Percentiles rank a stretch among this genome's conserved stretches.
phyloP scores from a whole-genome alignment of 768 basidiomycete genomes.

The Stropharia rugosoannulata region DNA sequence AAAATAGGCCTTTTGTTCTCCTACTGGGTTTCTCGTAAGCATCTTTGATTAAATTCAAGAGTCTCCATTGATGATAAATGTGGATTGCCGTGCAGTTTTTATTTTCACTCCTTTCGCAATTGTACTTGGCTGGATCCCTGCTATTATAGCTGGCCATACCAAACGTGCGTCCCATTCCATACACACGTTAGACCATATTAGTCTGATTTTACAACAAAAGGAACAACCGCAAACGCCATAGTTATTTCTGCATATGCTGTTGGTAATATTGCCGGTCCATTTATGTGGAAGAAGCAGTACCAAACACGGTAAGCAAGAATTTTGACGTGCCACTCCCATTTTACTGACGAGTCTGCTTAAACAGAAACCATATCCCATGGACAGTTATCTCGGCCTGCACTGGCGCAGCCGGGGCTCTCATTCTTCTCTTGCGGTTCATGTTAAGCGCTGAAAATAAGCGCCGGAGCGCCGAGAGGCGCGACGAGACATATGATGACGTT shows the following conservation, averaged over 20 bases:
- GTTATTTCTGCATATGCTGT: constrained; percentile 72
- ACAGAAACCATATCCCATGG: constrained; percentile 75
- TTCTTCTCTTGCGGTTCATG: constrained; percentile 56
- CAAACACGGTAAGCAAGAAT: constrained; percentile 52
- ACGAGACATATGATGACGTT: constrained; percentile 59
- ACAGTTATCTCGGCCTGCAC: constrained; percentile 65
- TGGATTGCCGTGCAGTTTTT: constrained; percentile 41
- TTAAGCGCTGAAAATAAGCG: constrained; percentile 61
- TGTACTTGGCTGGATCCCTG: constrained; percentile 67
- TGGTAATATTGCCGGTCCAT: constrained; percentile 73
- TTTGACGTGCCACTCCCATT: background rate
- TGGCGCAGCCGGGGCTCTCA: constrained; percentile 48
- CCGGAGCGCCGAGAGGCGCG: constrained; percentile 51
- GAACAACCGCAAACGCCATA: constrained; percentile 74
- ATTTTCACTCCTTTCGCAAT: constrained; percentile 66
- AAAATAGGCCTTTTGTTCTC: constrained; percentile 72
- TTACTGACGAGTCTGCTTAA: background rate
- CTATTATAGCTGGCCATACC: constrained; percentile 71
- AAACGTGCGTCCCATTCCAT: constrained; percentile 45
- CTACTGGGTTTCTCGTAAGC: constrained; percentile 74
- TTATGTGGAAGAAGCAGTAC: constrained; percentile 76
- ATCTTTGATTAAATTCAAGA: no score
- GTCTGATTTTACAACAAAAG: constrained; percentile 26
- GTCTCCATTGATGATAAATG: no score
- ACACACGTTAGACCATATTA: background rate